phyloP scores from a whole-genome alignment of 2,329 filamentous ascomycete species.

The Scleromitrula shiraiana region DNA sequence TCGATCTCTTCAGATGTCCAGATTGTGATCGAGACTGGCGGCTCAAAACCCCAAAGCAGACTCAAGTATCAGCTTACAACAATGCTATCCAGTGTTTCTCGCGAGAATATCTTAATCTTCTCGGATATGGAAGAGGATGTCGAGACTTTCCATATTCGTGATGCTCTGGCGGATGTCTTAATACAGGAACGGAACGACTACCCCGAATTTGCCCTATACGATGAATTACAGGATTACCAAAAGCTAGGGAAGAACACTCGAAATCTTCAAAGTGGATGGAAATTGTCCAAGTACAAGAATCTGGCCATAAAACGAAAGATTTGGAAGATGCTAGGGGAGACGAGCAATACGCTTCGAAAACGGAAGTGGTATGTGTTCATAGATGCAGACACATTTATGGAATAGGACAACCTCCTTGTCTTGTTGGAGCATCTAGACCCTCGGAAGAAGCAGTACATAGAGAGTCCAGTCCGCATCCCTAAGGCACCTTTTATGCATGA shows the following conservation, averaged over 20 bases:
- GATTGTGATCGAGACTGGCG: conserved; percentile 13
- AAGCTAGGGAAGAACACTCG: conserved; percentile 13
- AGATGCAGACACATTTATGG: conserved; percentile 16
- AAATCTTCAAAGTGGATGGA: conserved; percentile 11
- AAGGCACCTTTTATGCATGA: conserved; percentile 12
- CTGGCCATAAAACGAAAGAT: conserved; percentile 14
- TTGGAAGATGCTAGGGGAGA: conserved; percentile 9
- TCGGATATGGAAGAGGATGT: conserved; percentile 14
- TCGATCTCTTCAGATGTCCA: conserved; percentile 8
- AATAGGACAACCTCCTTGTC: conserved; percentile 14
- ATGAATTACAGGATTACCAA: not conserved
- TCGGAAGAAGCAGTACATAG: not conserved
- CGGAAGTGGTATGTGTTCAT: conserved; percentile 16
- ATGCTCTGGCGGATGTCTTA: conserved; percentile 11
- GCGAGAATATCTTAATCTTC: conserved; percentile 12
- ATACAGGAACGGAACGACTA: conserved; percentile 1
- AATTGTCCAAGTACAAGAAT: conserved; percentile 15
- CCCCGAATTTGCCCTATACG: not conserved
- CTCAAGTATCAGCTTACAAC: conserved; percentile 10
- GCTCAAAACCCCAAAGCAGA: conserved; percentile 11
- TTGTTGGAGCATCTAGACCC: conserved; percentile 10
- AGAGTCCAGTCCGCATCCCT: not conserved
- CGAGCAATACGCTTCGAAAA: not conserved
- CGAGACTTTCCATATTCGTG: conserved; percentile 4
- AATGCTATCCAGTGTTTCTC: conserved; percentile 8